Conservation (phyloP, 176 grass and related monocot genomes). For the Puccinellia tenuiflora region DNA sequence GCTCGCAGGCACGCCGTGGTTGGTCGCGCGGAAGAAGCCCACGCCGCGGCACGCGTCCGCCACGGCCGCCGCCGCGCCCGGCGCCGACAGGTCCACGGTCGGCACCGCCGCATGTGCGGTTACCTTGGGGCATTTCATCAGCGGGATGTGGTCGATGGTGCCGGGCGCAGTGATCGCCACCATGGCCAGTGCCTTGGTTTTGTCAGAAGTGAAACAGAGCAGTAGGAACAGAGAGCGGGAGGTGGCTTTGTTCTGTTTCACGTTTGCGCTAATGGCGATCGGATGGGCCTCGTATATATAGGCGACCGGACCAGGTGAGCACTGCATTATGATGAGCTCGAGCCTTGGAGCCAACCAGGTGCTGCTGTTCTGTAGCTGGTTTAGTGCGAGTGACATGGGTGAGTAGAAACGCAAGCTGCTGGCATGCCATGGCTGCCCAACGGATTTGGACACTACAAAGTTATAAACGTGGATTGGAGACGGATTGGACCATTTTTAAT, state of each 20-base stretch:
- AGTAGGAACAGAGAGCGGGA: not conserved
- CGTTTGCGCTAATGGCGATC: not conserved
- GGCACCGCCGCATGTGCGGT: not conserved
- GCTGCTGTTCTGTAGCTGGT: not conserved
- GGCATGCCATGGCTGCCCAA: not conserved
- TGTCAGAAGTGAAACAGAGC: not conserved
- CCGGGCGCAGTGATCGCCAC: constrained; percentile 25
- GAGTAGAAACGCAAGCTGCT: not conserved
- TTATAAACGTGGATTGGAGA: no score
- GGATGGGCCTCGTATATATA: constrained; percentile 24
- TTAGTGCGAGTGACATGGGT: not conserved
- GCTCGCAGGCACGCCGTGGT: constrained; percentile 54
- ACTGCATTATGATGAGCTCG: not conserved
- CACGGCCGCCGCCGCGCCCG: constrained; percentile 27
- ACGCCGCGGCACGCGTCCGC: constrained; percentile 51
- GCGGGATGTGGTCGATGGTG: constrained; percentile 22
- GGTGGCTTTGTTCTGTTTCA: not conserved
- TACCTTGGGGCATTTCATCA: not conserved
- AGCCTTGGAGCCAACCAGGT: not conserved
- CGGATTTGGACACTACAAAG: no score
- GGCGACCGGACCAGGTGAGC: not conserved
- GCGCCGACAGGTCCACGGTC: constrained; percentile 34
- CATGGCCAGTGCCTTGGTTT: not conserved
- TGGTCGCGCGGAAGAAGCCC: constrained; percentile 71
- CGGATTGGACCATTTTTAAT: no score